Conservation (phyloP, 2,329 filamentous ascomycete species). For the Verticillium albo-atrum region DNA sequence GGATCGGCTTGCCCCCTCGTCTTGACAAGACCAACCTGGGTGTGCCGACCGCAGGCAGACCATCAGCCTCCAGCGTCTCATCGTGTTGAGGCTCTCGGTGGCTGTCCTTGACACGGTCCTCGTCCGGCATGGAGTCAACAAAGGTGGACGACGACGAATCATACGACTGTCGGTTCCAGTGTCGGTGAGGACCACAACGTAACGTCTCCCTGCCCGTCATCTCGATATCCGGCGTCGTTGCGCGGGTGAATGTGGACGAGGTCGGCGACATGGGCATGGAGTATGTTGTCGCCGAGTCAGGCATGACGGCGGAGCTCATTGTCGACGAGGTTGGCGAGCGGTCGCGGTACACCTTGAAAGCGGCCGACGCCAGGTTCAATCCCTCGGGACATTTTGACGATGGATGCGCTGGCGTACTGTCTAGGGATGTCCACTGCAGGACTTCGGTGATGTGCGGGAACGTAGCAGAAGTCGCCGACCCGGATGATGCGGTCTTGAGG, state of each 20-base stretch:
- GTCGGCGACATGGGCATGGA: constrained; percentile 20
- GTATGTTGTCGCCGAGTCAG: constrained; percentile 32
- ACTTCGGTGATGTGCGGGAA: not conserved
- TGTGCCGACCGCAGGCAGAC: constrained; percentile 4
- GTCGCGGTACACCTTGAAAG: constrained; percentile 6
- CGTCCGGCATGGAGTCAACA: constrained; percentile 15
- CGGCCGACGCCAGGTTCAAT: constrained; percentile 8
- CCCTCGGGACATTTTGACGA: constrained; percentile 9
- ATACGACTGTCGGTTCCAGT: not conserved
- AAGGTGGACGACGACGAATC: not conserved
- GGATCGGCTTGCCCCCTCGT: not conserved
- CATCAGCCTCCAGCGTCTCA: constrained; percentile 1
- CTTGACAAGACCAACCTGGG: constrained; percentile 3
- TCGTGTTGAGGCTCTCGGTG: constrained; percentile 7
- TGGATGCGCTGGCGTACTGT: not conserved
- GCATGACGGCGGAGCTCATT: constrained; percentile 30
- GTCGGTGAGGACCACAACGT: constrained; percentile 6
- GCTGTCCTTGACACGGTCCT: constrained; percentile 16
- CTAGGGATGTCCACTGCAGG: not conserved
- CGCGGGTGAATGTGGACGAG: constrained; percentile 12
- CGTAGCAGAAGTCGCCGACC: not conserved
- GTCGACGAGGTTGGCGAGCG: constrained; percentile 31
- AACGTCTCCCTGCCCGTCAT: constrained; percentile 8
- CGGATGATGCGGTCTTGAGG: not conserved
- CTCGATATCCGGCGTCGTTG: constrained; percentile 11